phyloP scores from a whole-genome alignment of 2,329 filamentous ascomycete species.

The Harringtonia lauricola region DNA sequence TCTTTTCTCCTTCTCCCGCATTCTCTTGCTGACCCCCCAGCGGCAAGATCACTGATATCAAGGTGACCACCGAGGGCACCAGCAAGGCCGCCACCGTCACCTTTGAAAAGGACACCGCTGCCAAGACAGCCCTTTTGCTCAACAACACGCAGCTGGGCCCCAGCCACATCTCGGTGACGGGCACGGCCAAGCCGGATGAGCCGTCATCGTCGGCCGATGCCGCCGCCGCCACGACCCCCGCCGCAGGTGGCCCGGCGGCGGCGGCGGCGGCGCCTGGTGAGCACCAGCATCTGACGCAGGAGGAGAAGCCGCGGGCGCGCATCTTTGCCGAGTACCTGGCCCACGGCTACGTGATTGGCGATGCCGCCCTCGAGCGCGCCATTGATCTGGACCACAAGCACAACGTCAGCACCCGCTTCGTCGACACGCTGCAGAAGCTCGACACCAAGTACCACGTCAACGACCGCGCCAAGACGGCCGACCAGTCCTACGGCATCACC shows the following conservation, averaged over 20 bases:
- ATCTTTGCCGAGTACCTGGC: slow-evolving; percentile 95
- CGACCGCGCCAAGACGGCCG: slow-evolving; percentile 74
- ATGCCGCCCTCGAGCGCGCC: slow-evolving; percentile 65
- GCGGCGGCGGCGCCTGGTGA: slow-evolving; percentile 33
- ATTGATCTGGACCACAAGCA: slow-evolving; percentile 86
- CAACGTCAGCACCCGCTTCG: slow-evolving; percentile 73
- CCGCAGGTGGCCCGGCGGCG: slow-evolving; percentile 19
- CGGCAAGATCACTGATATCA: slow-evolving; percentile 82
- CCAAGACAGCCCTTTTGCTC: slow-evolving; percentile 91
- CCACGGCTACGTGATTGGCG: slow-evolving; percentile 78
- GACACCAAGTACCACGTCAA: slow-evolving; percentile 80
- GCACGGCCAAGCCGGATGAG: slow-evolving; percentile 52
- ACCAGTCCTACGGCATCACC: slow-evolving; percentile 74
- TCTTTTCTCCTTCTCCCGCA: background rate
- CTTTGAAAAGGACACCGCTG: slow-evolving; percentile 94
- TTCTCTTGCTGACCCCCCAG: slow-evolving; percentile 28
- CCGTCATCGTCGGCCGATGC: slow-evolving; percentile 36
- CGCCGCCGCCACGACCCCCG: background rate
- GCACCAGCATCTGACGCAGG: slow-evolving; percentile 69
- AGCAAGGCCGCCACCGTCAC: slow-evolving; percentile 81
- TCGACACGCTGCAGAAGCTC: slow-evolving; percentile 61
- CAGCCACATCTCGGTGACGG: slow-evolving; percentile 68
- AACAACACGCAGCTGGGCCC: slow-evolving; percentile 92
- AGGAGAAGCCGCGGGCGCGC: slow-evolving; percentile 90
- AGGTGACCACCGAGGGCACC: slow-evolving; percentile 57